phyloP scores from a whole-genome alignment of 2,329 filamentous ascomycete species.

The Nemania sp. region DNA sequence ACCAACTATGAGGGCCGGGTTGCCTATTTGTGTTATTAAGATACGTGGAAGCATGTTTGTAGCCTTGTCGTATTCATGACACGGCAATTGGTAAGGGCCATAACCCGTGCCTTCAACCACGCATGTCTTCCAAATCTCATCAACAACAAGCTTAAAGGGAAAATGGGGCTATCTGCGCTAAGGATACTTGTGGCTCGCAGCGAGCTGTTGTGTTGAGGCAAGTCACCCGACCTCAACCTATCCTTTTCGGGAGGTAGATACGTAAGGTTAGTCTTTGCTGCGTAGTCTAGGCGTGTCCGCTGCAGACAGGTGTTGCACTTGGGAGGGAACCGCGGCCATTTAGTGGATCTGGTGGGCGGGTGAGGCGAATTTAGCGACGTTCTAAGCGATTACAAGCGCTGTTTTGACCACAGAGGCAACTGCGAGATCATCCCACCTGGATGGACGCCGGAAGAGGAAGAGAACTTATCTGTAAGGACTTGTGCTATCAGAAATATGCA shows the following conservation, averaged over 20 bases:
- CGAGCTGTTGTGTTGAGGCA: conserved; percentile 19
- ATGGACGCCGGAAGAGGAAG: conserved; percentile 24
- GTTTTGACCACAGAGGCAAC: conserved; percentile 28
- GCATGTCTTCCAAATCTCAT: conserved; percentile 2
- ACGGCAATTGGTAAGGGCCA: neutral
- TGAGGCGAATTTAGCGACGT: conserved; percentile 20
- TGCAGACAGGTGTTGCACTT: conserved; percentile 17
- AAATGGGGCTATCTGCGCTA: neutral
- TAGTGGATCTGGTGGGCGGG: conserved; percentile 14
- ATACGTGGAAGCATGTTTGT: conserved; percentile 11
- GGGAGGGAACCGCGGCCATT: conserved; percentile 17
- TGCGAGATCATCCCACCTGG: conserved; percentile 28
- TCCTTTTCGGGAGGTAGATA: too few relatives aligned
- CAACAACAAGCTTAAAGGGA: neutral
- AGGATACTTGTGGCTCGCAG: conserved; percentile 19
- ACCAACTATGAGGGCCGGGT: conserved; percentile 1
- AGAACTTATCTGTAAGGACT: too few relatives aligned
- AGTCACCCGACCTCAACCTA: conserved; percentile 25
- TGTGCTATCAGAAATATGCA: too few relatives aligned
- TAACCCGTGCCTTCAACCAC: neutral
- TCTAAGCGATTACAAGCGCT: conserved; percentile 26
- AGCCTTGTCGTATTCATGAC: neutral
- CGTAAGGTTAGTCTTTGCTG: too few relatives aligned
- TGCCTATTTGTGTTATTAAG: conserved; percentile 5
- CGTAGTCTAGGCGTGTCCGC: conserved; percentile 24